These are phyloP conservation scores for Pulveroboletus ravenelii DNA, from an alignment of 768 basidiomycete genomes.

Conservation along the genomic window DNA sequence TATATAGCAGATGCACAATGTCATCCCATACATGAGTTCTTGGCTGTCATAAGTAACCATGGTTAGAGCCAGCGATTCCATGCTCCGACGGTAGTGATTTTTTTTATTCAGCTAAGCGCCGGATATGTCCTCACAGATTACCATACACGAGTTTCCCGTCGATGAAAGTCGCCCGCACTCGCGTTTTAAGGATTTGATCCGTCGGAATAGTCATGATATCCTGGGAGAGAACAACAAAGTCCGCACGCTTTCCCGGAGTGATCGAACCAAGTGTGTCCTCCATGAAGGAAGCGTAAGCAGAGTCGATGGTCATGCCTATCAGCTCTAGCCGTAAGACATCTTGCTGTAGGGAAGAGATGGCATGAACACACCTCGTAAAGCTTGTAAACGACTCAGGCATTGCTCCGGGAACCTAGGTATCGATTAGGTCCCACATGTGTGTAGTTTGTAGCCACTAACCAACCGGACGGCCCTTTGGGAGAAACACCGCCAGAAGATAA, in stretches of 20 bases:
- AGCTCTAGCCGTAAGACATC: neutral
- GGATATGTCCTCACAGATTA: slow-evolving; percentile 21
- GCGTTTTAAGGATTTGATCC: slow-evolving; percentile 58
- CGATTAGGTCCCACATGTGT: neutral
- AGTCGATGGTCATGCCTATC: slow-evolving; percentile 82
- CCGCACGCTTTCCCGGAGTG: slow-evolving; percentile 72
- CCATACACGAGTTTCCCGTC: slow-evolving; percentile 61
- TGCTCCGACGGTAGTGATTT: neutral
- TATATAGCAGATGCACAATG: no score
- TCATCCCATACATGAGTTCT: neutral
- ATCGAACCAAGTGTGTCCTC: slow-evolving; percentile 74
- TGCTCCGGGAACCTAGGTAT: slow-evolving; percentile 74
- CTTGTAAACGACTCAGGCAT: slow-evolving; percentile 68
- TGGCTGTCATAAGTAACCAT: neutral
- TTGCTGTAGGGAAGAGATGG: neutral
- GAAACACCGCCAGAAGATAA: slow-evolving; percentile 64
- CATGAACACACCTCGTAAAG: slow-evolving; percentile 53
- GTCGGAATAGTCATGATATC: slow-evolving; percentile 71
- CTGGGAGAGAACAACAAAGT: slow-evolving; percentile 78
- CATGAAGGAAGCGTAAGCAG: slow-evolving; percentile 83
- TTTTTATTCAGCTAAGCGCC: neutral
- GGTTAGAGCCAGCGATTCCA: neutral
- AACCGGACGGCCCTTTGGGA: slow-evolving; percentile 79
- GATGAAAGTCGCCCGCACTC: slow-evolving; percentile 70
- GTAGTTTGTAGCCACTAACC: slow-evolving; percentile 42